These are phyloP conservation scores for Solanum sitiens DNA, from an alignment of 257 asterid species.

Conservation along the genomic window DNA sequence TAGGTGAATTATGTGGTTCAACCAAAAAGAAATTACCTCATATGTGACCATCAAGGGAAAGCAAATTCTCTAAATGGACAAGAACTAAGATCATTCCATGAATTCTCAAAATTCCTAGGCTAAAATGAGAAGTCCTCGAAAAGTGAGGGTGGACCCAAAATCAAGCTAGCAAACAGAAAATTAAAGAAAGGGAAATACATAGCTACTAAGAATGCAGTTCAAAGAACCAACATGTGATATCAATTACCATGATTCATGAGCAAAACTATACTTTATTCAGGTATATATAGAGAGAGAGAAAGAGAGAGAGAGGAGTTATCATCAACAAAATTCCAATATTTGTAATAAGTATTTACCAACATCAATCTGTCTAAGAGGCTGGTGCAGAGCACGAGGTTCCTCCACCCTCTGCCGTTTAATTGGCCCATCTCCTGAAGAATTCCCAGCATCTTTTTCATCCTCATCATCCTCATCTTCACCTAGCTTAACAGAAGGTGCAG, in stretches of 20 bases:
- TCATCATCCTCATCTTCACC: conserved; percentile 78
- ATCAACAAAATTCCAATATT: conserved; percentile 2
- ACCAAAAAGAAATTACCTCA: not conserved
- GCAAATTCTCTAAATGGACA: not conserved
- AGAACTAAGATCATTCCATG: not conserved
- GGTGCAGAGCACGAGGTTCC: conserved; percentile 31
- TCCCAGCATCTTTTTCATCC: conserved; percentile 49
- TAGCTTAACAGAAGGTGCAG: conserved; percentile 57
- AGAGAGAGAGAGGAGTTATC: not conserved
- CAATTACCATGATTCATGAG: not conserved
- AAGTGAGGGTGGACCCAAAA: not conserved
- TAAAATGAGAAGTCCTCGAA: not conserved
- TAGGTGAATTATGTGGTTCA: not conserved
- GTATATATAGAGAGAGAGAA: not conserved
- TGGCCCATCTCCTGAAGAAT: conserved; percentile 50
- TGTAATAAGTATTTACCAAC: conserved; percentile 75
- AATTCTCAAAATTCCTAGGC: not conserved
- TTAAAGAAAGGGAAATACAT: not conserved
- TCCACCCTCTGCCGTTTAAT: conserved; percentile 60
- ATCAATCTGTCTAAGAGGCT: conserved; percentile 39
- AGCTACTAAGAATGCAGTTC: not conserved
- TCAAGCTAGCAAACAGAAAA: not conserved
- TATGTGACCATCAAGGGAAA: not conserved
- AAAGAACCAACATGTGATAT: not conserved
- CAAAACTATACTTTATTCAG: not conserved